A percentile compares a stretch with the other conserved stretches of the same genome.
phyloP scores from a whole-genome alignment of 2,329 filamentous ascomycete genomes.

The Drechmeria coniospora region DNA sequence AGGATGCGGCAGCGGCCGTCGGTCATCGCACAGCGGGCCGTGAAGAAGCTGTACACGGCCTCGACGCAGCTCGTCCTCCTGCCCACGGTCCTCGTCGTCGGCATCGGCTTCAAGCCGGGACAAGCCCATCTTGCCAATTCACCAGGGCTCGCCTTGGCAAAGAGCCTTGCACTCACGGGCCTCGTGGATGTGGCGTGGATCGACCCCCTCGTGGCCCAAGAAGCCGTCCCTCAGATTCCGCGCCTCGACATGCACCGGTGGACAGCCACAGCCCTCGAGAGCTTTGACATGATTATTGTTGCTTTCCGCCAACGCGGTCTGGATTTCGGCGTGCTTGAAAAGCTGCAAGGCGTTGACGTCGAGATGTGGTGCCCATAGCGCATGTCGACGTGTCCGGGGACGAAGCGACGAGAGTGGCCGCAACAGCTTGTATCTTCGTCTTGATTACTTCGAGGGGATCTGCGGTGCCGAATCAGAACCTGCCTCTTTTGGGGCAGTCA shows the following conservation, averaged over 20 bases:
- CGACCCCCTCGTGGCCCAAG: slow-evolving; percentile 27
- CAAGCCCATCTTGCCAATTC: slow-evolving; percentile 32
- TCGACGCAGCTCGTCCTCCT: slow-evolving; percentile 1
- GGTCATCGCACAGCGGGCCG: slow-evolving; percentile 19
- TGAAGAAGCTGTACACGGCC: slow-evolving; percentile 13
- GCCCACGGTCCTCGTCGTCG: slow-evolving; percentile 26
- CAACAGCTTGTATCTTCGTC: too few species aligned
- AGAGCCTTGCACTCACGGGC: slow-evolving; percentile 17
- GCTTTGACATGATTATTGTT: slow-evolving; percentile 28
- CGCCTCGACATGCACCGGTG: slow-evolving; percentile 22
- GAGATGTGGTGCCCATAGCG: slow-evolving; percentile 23
- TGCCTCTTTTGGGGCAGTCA: too few species aligned
- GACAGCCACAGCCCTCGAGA: slow-evolving; percentile 19
- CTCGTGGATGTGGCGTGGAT: slow-evolving; percentile 26
- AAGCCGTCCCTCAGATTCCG: slow-evolving; percentile 22
- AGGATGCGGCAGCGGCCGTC: slow-evolving; percentile 27
- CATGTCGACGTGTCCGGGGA: too few species aligned
- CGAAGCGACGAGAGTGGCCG: too few species aligned
- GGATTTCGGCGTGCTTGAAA: slow-evolving; percentile 22
- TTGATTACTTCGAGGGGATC: too few species aligned
- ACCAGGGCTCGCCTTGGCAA: slow-evolving; percentile 27
- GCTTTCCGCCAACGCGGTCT: slow-evolving; percentile 26
- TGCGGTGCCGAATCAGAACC: too few species aligned
- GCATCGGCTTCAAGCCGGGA: slow-evolving; percentile 34
- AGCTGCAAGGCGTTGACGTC: slow-evolving; percentile 18